Evolutionary conservation across 2,329 filamentous ascomycete species (phyloP).

Genomic region (Fusarium sublunatum): DNA sequence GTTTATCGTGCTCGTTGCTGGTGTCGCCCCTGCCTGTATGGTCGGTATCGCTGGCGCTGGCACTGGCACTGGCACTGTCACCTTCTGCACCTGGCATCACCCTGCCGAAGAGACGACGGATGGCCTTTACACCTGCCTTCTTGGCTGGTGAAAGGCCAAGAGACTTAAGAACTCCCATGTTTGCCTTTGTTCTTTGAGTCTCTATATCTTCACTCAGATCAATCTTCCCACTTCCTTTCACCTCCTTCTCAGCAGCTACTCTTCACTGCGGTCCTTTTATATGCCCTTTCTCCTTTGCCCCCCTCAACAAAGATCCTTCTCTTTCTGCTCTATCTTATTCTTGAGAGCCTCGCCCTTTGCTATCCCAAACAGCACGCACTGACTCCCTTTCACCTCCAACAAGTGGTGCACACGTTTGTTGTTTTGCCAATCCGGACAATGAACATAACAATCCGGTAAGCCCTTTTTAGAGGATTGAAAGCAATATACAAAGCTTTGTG

Average conservation of each 20-base stretch:
- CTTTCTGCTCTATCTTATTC: background rate
- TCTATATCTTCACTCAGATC: slow-evolving; percentile 3
- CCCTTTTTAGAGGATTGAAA: background rate
- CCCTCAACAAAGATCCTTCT: background rate
- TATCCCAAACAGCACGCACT: slow-evolving; percentile 1
- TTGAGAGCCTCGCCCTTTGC: background rate
- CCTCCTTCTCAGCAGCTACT: slow-evolving; percentile 1
- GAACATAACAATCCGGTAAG: background rate
- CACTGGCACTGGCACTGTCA: slow-evolving; percentile 27
- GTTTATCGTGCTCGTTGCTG: slow-evolving; percentile 16
- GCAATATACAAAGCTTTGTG: too few species aligned
- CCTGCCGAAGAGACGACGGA: slow-evolving; percentile 50
- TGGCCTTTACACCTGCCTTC: slow-evolving; percentile 45
- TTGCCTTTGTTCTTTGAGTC: slow-evolving; percentile 1
- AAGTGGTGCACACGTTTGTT: slow-evolving; percentile 8
- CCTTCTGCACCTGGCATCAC: slow-evolving; percentile 41
- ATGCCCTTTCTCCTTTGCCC: background rate
- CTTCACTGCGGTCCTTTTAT: background rate
- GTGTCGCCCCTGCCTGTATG: slow-evolving; percentile 29
- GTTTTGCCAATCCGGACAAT: slow-evolving; percentile 1
- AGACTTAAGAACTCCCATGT: slow-evolving; percentile 47
- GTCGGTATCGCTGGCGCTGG: slow-evolving; percentile 27
- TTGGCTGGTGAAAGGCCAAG: slow-evolving; percentile 48
- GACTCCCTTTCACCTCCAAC: background rate
- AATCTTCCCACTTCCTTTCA: background rate